A percentile compares a stretch with the other conserved stretches of the same genome.
Conservation (phyloP, 73 alveolate species). For the Symbiodinium natans region DNA sequence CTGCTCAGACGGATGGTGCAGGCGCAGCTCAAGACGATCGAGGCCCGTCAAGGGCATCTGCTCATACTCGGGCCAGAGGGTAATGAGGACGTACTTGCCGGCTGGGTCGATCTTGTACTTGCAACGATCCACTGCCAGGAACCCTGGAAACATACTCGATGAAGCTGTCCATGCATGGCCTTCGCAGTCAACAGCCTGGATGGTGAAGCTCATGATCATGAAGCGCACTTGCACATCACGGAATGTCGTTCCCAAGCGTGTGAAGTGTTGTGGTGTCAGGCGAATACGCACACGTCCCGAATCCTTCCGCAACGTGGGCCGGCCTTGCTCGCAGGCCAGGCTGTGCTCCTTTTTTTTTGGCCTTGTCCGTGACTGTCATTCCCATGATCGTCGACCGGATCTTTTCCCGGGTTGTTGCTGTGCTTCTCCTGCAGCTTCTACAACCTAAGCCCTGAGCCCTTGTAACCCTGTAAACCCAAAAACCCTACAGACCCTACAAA, state of each 20-base stretch:
- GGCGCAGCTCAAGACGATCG: not conserved
- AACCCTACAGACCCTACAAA: no score
- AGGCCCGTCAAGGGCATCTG: not conserved
- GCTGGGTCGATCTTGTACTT: conserved; percentile 65
- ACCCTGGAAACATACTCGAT: conserved; percentile 29
- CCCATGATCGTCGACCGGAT: not conserved
- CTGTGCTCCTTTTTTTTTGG: not conserved
- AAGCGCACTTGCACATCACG: conserved; percentile 69
- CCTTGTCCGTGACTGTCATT: not conserved
- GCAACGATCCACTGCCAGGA: conserved; percentile 62
- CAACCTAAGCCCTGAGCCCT: no score
- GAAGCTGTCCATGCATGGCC: conserved; percentile 76
- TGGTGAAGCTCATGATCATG: not conserved
- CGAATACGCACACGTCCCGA: conserved; percentile 20
- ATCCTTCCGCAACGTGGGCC: not conserved
- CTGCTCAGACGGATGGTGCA: not conserved
- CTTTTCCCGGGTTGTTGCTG: not conserved
- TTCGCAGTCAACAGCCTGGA: conserved; percentile 47
- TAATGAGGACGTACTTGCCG: conserved; percentile 25
- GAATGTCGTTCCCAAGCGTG: conserved; percentile 42
- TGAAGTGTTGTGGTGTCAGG: conserved; percentile 59
- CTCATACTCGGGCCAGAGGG: not conserved
- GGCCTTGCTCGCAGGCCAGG: not conserved
- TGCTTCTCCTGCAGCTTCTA: conserved; percentile 7
- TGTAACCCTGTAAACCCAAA: no score